Percentiles rank a stretch among this genome's conserved stretches.
These are phyloP conservation scores for Glycine latifolia DNA, from an alignment of 306 rosid species.

Conservation along the genomic window DNA sequence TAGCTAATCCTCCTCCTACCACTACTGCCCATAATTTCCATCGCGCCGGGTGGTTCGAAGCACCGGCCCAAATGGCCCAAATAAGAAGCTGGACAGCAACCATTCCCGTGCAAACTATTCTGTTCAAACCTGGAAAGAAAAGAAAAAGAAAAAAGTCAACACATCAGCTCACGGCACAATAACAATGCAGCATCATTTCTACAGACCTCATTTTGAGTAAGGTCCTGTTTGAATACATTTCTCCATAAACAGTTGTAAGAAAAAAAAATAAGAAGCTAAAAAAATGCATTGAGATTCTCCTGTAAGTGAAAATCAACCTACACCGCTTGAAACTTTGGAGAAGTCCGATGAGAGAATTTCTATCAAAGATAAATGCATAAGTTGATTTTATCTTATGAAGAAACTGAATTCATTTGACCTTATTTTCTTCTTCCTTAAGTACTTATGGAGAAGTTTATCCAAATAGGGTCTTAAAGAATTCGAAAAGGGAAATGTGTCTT, in stretches of 20 bases:
- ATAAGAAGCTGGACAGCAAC: slow-evolving; percentile 73
- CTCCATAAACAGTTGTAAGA: background rate
- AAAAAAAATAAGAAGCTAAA: too few relatives aligned
- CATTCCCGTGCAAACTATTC: slow-evolving; percentile 74
- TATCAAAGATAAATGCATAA: background rate
- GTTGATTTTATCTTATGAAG: too few relatives aligned
- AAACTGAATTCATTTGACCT: too few relatives aligned
- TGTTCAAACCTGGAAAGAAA: slow-evolving; percentile 68
- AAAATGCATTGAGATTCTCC: background rate
- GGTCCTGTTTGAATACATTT: background rate
- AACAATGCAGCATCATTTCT: slow-evolving; percentile 22
- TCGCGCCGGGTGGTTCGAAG: slow-evolving; percentile 69
- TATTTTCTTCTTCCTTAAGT: background rate
- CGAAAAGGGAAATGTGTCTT: slow-evolving; percentile 2
- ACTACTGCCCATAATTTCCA: slow-evolving; percentile 78
- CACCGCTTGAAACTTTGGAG: background rate
- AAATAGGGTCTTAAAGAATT: background rate
- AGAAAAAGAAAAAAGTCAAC: slow-evolving; percentile 10
- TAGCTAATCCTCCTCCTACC: slow-evolving; percentile 64
- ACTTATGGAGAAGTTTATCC: too few relatives aligned
- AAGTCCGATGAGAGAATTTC: background rate
- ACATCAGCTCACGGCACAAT: slow-evolving; percentile 39
- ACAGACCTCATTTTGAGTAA: background rate
- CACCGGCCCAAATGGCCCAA: slow-evolving; percentile 81
- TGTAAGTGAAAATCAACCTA: too few relatives aligned